Base-by-base conservation (phyloP, 192 early-diverging fungal genomes). In the Rhizoclosmatium globosum region DNA sequence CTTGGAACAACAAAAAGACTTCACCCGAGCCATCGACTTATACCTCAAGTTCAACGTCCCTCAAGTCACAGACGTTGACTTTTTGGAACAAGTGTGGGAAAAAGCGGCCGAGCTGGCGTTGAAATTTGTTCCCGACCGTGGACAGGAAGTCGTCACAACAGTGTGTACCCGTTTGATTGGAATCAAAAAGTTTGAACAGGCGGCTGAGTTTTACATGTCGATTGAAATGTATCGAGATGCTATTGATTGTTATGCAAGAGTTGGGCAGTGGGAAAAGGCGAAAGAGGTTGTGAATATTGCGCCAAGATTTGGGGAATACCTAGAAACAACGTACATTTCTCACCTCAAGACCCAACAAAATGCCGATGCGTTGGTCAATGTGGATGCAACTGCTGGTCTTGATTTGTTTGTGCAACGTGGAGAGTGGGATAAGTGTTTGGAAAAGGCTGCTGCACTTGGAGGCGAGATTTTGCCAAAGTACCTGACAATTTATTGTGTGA, bases 391-490 rank as follows among this genome's bases (percentile, higher is more conserved):
- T 3, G 89, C 89, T 4, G 90, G 85, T 39, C 71, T 91, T 59
- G 88, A 92, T 69, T 68, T 90, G 70, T 89, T 81, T 65, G 87
- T 85, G 2, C 85, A 90, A 61, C 68, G 80, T 38, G 90, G 89
- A 6, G 85, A 92, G 17, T 92, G 90, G 90, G 90, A 91, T 43
- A 86, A 86, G 68, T 92, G 90, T 76, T 69, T 92, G 38, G 89
- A 89, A 38, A 87, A 77, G 17, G 89, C 90, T 0, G 42, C 84
- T 21, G 23, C 43, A 38, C 78, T 85, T 74, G 80, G 87, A 13
- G 45, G 68, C 7, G 88, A 85, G 1, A 66, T 86, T 15, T 58
- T 91, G 21, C 62, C 81, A 71, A 89, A 89, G 76, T 90, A 90
- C 73, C 75, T 90, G 13, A 64, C 81, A 41, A 64, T 71, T 2